These are phyloP conservation scores for Striga hermonthica DNA, from an alignment of 305 asterid genomes.

Conservation along the genomic window DNA sequence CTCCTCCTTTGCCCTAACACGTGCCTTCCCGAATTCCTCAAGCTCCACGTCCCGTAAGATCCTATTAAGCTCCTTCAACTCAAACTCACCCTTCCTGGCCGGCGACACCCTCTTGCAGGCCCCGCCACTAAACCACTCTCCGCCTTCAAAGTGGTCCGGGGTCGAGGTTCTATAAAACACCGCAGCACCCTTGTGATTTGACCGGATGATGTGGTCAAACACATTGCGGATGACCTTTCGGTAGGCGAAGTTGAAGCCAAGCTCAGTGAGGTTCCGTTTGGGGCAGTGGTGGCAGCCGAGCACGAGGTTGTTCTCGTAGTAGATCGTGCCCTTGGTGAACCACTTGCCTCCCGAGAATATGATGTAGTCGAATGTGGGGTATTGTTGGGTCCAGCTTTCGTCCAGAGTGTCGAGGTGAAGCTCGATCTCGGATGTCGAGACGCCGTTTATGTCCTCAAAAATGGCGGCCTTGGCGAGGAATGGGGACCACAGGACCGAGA, in stretches of 20 bases:
- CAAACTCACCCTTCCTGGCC: constrained; percentile 53
- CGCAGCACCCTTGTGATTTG: constrained; percentile 52
- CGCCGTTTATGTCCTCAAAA: constrained; percentile 64
- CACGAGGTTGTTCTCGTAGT: constrained; percentile 50
- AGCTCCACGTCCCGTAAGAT: constrained; percentile 49
- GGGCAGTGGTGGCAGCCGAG: constrained; percentile 73
- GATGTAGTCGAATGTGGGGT: constrained; percentile 48
- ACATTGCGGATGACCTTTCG: constrained; percentile 52
- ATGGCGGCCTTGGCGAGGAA: constrained; percentile 70
- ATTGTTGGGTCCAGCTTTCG: constrained; percentile 57
- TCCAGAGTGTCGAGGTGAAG: constrained; percentile 79
- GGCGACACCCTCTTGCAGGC: constrained; percentile 56
- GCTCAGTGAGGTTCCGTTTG: constrained; percentile 50
- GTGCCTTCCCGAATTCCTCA: constrained; percentile 48
- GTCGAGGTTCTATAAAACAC: constrained; percentile 59
- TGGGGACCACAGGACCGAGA: constrained; percentile 80
- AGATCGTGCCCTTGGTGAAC: constrained; percentile 64
- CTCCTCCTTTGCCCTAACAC: constrained; percentile 39
- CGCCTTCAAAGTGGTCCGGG: constrained; percentile 77
- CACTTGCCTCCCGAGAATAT: constrained; percentile 77
- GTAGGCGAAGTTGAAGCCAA: constrained; percentile 59
- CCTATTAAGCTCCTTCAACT: constrained; percentile 38
- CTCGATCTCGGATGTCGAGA: constrained; percentile 58
- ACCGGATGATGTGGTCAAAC: constrained; percentile 43
- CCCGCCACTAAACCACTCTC: constrained; percentile 77